phyloP scores from a whole-genome alignment of 2,329 filamentous ascomycete species.

The Hymenoscyphus fructigenus region DNA sequence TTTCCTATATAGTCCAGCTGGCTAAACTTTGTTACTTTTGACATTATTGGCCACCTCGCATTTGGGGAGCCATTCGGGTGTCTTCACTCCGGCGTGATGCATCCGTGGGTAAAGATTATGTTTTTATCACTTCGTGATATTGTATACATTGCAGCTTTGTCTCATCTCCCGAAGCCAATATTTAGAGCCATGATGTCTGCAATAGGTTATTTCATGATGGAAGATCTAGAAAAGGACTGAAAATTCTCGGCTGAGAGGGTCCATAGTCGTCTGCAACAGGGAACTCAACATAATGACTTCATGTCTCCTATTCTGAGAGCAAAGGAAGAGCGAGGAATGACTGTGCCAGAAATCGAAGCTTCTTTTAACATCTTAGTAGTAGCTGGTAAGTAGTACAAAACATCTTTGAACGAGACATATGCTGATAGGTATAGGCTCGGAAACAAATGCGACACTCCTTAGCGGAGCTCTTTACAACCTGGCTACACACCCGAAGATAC shows the following conservation, averaged over 20 bases:
- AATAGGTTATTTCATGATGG: background rate
- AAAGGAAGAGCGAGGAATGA: slow-evolving; percentile 10
- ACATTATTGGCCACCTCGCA: slow-evolving; percentile 41
- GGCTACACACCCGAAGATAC: slow-evolving; percentile 45
- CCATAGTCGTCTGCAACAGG: slow-evolving; percentile 2
- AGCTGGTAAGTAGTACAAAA: no score
- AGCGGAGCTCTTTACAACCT: slow-evolving; percentile 46
- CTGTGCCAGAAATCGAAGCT: slow-evolving; percentile 3
- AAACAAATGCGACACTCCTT: slow-evolving; percentile 37
- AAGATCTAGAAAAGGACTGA: slow-evolving; percentile 20
- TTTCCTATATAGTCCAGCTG: background rate
- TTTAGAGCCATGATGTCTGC: slow-evolving; percentile 25
- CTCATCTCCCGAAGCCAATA: slow-evolving; percentile 9
- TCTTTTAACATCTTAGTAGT: no score
- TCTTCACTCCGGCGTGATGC: slow-evolving; percentile 30
- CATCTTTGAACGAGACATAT: background rate
- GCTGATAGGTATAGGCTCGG: slow-evolving; percentile 32
- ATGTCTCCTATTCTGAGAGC: slow-evolving; percentile 6
- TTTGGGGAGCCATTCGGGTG: slow-evolving; percentile 43
- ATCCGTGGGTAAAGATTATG: slow-evolving; percentile 30
- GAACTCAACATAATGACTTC: slow-evolving; percentile 12
- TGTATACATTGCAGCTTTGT: no score
- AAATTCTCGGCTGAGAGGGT: slow-evolving; percentile 14
- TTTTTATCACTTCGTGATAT: no score
- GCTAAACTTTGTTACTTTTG: slow-evolving; percentile 17